phyloP scores from a whole-genome alignment of 441 rosid species.

The Pelargonium citronellum region DNA sequence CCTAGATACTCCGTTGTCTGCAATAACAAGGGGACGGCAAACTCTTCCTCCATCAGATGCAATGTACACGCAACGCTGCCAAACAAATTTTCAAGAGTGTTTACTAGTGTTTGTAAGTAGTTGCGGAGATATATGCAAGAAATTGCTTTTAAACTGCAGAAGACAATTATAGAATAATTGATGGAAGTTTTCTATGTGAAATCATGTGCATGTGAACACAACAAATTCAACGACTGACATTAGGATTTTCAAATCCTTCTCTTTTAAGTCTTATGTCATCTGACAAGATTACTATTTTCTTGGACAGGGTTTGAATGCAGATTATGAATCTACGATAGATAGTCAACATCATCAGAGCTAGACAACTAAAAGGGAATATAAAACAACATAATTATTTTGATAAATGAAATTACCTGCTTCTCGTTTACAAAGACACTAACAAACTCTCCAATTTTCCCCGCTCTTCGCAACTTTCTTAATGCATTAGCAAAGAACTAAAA shows the following conservation, averaged over 20 bases:
- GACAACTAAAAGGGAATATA: not conserved
- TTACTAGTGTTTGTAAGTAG: not conserved
- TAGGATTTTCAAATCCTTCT: too few relatives aligned
- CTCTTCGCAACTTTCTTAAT: slow-evolving; percentile 80
- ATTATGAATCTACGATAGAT: too few relatives aligned
- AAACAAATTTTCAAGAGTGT: slow-evolving; percentile 12
- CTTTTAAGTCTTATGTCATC: too few relatives aligned
- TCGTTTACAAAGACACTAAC: slow-evolving; percentile 80
- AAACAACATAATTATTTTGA: not conserved
- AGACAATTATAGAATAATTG: too few relatives aligned
- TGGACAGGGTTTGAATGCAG: too few relatives aligned
- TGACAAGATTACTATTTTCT: too few relatives aligned
- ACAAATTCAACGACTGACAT: too few relatives aligned
- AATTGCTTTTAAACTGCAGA: too few relatives aligned
- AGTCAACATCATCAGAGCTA: not conserved
- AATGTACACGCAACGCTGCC: slow-evolving; percentile 75
- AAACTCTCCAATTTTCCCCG: slow-evolving; percentile 88
- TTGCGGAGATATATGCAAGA: too few relatives aligned
- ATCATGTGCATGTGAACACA: too few relatives aligned
- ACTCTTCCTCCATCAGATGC: slow-evolving; percentile 99
- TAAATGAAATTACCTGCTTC: slow-evolving; percentile 67
- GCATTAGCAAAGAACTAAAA: slow-evolving; percentile 60
- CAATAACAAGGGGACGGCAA: slow-evolving; percentile 98
- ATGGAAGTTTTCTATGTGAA: too few relatives aligned
- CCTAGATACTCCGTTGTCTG: slow-evolving; percentile 88